These are phyloP conservation scores for Sugiyamaella valdiviana DNA, from an alignment of 805 yeast genomes.

Conservation along the genomic window DNA sequence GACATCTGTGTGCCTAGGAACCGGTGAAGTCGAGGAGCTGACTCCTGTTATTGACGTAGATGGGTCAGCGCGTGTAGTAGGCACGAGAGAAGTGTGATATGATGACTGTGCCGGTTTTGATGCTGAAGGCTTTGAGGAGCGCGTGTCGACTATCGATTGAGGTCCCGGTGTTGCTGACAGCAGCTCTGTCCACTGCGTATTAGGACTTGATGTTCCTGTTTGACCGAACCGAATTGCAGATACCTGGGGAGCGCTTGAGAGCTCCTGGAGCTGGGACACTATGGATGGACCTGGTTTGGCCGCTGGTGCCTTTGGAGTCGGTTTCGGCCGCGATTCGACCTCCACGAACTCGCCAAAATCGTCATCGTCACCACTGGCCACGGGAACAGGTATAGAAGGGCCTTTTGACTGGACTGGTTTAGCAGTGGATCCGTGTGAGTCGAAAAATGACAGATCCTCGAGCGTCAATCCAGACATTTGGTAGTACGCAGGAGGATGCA, in stretches of 20 bases:
- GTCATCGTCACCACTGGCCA: conserved; percentile 18
- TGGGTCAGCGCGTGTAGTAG: no score
- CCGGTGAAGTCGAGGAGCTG: no score
- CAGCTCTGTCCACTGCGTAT: conserved; percentile 18
- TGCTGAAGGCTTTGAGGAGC: no score
- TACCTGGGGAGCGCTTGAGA: not conserved
- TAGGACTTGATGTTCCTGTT: conserved; percentile 19
- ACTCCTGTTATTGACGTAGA: no score
- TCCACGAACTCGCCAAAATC: conserved; percentile 50
- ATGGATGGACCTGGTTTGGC: not conserved
- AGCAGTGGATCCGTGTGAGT: conserved; percentile 5
- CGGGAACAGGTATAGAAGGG: not conserved
- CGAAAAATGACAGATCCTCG: conserved; percentile 20
- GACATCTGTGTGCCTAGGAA: no score
- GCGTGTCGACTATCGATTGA: not conserved
- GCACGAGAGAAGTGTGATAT: no score
- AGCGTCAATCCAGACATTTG: conserved; percentile 8
- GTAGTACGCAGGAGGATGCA: not conserved
- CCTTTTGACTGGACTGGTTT: no score
- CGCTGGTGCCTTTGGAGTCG: not conserved
- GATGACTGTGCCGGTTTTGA: no score
- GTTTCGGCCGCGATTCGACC: conserved; percentile 32
- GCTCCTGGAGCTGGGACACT: not conserved
- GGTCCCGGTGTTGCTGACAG: conserved; percentile 16
- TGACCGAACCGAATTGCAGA: conserved; percentile 5